Evolutionary conservation across 768 basidiomycete genomes (phyloP), one percentile per base, ranked within the genome.

Genomic region (Xanthoconium purpureum): DNA sequence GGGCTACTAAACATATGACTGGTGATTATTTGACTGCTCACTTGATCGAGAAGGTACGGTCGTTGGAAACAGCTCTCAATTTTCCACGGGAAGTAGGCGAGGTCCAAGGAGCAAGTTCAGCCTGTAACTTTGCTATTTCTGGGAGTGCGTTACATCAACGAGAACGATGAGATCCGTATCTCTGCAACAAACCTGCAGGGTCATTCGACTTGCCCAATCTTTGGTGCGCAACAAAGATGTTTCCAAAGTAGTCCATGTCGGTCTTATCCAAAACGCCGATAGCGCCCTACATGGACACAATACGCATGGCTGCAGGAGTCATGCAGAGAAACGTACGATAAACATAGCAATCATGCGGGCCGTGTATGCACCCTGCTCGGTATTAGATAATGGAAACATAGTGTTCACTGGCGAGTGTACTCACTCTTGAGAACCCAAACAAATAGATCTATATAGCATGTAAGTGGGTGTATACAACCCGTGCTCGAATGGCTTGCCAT

Each of bases 361-460:
- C 0, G 88, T 89, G 66, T 89, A 90, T 59, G 87, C 88, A 7
- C 88, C 88, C 87, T 88, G 54, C 36, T 46, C 9, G 18, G 28
- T 8, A 44, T 65, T 37, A 69, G 57, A 45, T 45, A 30, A 33
- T 24, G 20, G 18, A 14, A n/a, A 32, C 14, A 35, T 33, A 12
- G 30, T 20, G 11, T 24, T 13, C 32, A 35, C 12, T 9, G 9
- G 8, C 33, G 43, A 42, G 47, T 24, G 13, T 20, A 36, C 79
- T 57, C 65, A 86, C 86, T 66, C 88, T 76, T 17, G 87, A 89
- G 69, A 89, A 89, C 8, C 88, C 88, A 68, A 90, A 90, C 32
- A 89, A 76, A 67, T 85, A 89, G 12, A 90, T 84, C 88, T 89
- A 54, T 7, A 54, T 1, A 39, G n/a, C 8, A 55, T 20, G 56